Base-by-base conservation (phyloP, 83 land plant genomes). In the Picea engelmannii region DNA sequence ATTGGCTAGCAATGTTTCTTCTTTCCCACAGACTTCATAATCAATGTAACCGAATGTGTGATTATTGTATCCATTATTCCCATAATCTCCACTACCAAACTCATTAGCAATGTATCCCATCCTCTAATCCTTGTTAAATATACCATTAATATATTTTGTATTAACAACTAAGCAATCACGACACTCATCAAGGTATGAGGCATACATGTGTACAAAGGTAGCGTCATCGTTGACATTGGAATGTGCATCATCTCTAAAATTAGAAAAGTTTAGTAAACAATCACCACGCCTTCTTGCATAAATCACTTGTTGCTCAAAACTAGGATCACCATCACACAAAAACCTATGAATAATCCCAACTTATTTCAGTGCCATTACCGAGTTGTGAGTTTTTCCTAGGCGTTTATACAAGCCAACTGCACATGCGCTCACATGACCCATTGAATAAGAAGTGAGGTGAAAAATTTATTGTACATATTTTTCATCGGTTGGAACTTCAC, bases 291-390 rank as follows among this genome's bases (percentile, higher is more conserved):
- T 89, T 42, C 76, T 59, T 42, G 86, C 84, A 42, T 35, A 64
- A 21, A 74, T 24, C 27, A 91, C 68, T 74, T 89, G 91, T 0
- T 82, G n/a, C 82, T 91, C 89, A 68, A 91, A 88, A 71, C 74
- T 68, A 13, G 89, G 85, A 78, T 91, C 92, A 2, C 91, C 92
- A 13, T 91, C 92, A 1, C 81, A 70, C 38, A 91, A 78, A 11
- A 91, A 83, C n/a, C 92, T 81, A 67, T 91, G 92, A 12, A 78
- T 76, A 55, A 91, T 84, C 78, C 85, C 87, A 13, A 91, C 92
- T 24, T 84, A 62, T 74, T 91, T 91, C 44, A 91, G 66, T 52
- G 92, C 92, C 25, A 91, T 91, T n/a, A 85, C 81, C 92, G 91
- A 91, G 52, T 89, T 84, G 47, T 80, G 86, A 12, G 92, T 91